Percentiles rank a stretch among this genome's conserved stretches.
Conservation (phyloP, 2,329 filamentous ascomycete species). For the Aspergillus alliaceus region DNA sequence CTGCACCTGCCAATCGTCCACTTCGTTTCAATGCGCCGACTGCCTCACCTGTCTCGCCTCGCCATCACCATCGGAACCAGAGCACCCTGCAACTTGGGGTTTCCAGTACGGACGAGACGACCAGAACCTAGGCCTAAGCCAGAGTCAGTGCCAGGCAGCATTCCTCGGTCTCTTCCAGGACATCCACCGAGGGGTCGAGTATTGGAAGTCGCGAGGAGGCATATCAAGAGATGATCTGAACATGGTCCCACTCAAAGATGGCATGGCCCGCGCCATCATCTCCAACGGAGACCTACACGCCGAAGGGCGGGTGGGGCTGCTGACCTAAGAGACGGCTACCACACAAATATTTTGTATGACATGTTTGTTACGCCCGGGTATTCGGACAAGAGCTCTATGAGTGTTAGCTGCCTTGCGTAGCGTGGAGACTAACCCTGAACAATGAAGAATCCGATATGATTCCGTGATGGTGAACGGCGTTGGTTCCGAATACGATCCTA, state of each 20-base stretch:
- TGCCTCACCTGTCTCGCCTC: conserved; percentile 4
- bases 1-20: conserved; percentile 7
- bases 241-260: not conserved
- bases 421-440: too few species aligned
- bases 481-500: too few species aligned
- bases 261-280: conserved; percentile 6
- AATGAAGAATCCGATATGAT: too few species aligned
- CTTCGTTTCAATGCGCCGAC: conserved; percentile 5
- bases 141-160: not conserved
- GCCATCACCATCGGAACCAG: not conserved
- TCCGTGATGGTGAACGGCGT: too few species aligned
- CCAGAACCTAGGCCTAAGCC: not conserved
- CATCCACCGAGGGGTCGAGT: not conserved
- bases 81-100: not conserved
- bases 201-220: conserved; percentile 1
- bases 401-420: too few species aligned
- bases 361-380: too few species aligned
- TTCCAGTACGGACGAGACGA: conserved; percentile 1
- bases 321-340: too few species aligned
- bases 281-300: conserved; percentile 4
- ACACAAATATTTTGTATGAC: too few species aligned
- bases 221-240: conserved; percentile 1
- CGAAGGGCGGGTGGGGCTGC: too few species aligned
- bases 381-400: too few species aligned
- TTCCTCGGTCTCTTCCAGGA: conserved; percentile 6